phyloP scores from a whole-genome alignment of 2,329 filamentous ascomycete genomes.

The Xylariaceae sp. region DNA sequence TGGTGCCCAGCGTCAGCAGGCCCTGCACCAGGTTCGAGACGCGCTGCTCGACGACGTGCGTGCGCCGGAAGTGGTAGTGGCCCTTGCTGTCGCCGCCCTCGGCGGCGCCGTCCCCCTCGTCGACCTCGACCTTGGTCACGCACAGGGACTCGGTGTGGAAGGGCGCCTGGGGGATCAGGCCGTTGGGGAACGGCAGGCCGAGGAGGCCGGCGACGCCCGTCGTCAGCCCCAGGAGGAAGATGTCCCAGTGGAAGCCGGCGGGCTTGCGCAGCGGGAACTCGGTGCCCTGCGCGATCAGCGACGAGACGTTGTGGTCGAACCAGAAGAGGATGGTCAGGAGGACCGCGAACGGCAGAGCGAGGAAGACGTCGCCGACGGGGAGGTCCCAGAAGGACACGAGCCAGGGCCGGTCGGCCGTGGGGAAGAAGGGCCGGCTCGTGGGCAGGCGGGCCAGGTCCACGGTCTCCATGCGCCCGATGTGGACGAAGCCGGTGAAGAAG shows the following conservation, averaged over 20 bases:
- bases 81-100: conserved; percentile 48
- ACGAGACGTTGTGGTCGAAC: conserved; percentile 87
- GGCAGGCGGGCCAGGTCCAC: conserved; percentile 69
- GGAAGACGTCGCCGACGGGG: conserved; percentile 66
- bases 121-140: conserved; percentile 52
- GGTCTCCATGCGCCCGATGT: conserved; percentile 75
- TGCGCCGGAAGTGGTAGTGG: conserved; percentile 45
- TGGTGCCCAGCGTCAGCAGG: conserved; percentile 72
- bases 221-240: conserved; percentile 75
- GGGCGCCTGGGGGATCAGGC: conserved; percentile 77
- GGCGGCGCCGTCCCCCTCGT: conserved; percentile 50
- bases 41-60: conserved; percentile 72
- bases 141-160: conserved; percentile 79
- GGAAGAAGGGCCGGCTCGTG: conserved; percentile 72
- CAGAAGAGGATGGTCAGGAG: conserved; percentile 82
- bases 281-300: conserved; percentile 76
- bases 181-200: conserved; percentile 77
- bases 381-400: conserved; percentile 80
- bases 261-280: conserved; percentile 79
- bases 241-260: conserved; percentile 80
- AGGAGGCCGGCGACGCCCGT: conserved; percentile 72
- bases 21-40: conserved; percentile 75
- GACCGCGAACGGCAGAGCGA: conserved; percentile 82
- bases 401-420: conserved; percentile 71
- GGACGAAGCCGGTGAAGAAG: conserved; percentile 87